Conservation (phyloP, 768 basidiomycete genomes). For the Amanita fuliginea region DNA sequence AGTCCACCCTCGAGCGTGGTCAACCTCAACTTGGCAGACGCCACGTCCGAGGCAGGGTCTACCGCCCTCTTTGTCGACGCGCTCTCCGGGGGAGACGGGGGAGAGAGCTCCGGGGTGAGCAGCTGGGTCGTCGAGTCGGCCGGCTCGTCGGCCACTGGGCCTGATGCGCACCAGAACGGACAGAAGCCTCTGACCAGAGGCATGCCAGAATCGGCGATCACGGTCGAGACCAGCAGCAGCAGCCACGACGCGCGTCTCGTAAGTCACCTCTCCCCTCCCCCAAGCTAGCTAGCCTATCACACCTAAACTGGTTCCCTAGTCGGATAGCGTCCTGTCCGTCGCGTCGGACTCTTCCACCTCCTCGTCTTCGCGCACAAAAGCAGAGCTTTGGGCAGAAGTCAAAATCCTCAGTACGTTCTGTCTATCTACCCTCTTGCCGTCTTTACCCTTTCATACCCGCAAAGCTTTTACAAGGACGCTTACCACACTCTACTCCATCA, state of each 20-base stretch:
- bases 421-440: too few species aligned
- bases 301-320: slow-evolving; percentile 15
- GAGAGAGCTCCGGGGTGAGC: slow-evolving; percentile 22
- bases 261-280: too few species aligned
- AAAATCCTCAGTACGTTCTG: slow-evolving; percentile 63
- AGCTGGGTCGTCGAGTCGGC: slow-evolving; percentile 21
- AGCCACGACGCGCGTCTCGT: slow-evolving; percentile 1
- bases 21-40: slow-evolving; percentile 27
- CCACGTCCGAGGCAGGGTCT: slow-evolving; percentile 34
- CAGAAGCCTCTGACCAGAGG: too few species aligned
- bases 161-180: neutral
- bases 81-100: slow-evolving; percentile 33
- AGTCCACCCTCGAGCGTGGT: slow-evolving; percentile 17
- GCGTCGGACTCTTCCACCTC: slow-evolving; percentile 14
- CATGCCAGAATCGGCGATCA: too few species aligned
- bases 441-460: too few species aligned
- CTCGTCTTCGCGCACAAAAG: slow-evolving; percentile 43
- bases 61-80: slow-evolving; percentile 16
- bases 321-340: slow-evolving; percentile 19
- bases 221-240: slow-evolving; percentile 7
- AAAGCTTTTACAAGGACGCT: slow-evolving; percentile 81
- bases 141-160: neutral
- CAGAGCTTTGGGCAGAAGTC: slow-evolving; percentile 86
- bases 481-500: slow-evolving; percentile 77
- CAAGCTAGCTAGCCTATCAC: too few species aligned